Percentiles rank a stretch among this genome's conserved stretches.
These are phyloP conservation scores for Didymella pomorum DNA, from an alignment of 2,329 filamentous ascomycete species.

Conservation along the genomic window DNA sequence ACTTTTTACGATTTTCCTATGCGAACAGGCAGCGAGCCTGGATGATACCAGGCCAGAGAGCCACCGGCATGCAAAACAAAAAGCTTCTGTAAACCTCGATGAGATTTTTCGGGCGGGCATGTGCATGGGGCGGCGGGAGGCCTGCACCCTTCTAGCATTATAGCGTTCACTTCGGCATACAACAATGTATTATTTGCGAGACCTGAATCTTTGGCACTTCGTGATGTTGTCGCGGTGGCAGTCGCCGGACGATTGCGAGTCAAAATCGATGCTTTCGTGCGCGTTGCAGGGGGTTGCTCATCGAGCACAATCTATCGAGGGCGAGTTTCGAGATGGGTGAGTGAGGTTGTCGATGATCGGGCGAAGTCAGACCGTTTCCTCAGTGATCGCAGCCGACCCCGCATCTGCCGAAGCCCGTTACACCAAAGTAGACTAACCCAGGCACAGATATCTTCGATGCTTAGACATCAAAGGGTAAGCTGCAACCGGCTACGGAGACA, in stretches of 20 bases:
- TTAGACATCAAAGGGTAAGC: constrained; percentile 29
- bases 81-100: constrained; percentile 24
- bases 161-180: constrained; percentile 26
- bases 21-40: constrained; percentile 38
- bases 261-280: neutral
- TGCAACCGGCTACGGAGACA: constrained; percentile 8
- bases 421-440: constrained; percentile 22
- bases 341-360: constrained; percentile 3
- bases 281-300: neutral
- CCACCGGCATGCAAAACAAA: constrained; percentile 35
- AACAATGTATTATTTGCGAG: constrained; percentile 20
- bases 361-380: constrained; percentile 2
- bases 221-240: neutral
- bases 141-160: constrained; percentile 27
- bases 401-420: constrained; percentile 22
- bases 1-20: constrained; percentile 38
- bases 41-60: constrained; percentile 45
- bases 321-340: neutral
- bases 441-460: constrained; percentile 23
- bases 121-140: constrained; percentile 23
- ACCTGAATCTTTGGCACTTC: neutral
- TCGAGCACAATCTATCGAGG: neutral
- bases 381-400: constrained; percentile 17
- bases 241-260: neutral
- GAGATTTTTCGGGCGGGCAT: constrained; percentile 25